These are phyloP conservation scores for Ustilaginoidea virens DNA, from an alignment of 2,329 filamentous ascomycete genomes.

Conservation along the genomic window DNA sequence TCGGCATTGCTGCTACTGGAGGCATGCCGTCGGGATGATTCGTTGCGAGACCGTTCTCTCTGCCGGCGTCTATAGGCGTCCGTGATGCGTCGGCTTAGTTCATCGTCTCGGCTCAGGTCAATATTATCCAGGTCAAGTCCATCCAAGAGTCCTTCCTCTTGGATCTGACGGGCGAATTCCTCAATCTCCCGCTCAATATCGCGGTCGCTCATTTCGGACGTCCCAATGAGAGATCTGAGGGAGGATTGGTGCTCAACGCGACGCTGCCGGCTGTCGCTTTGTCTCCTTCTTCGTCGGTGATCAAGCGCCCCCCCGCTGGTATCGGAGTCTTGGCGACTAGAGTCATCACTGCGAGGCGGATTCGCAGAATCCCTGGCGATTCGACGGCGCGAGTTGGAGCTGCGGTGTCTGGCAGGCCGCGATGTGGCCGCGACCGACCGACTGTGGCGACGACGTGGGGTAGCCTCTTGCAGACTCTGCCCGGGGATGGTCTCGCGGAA, in stretches of 20 bases:
- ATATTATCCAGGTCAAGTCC: constrained; percentile 82
- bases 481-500: constrained; percentile 49
- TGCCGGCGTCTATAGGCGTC: constrained; percentile 74
- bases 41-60: constrained; percentile 39
- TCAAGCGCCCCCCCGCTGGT: constrained; percentile 21
- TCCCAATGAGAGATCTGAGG: constrained; percentile 67
- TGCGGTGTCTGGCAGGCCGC: constrained; percentile 16
- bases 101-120: constrained; percentile 70
- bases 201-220: constrained; percentile 58
- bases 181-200: constrained; percentile 81
- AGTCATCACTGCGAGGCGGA: constrained; percentile 12
- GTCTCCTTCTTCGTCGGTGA: constrained; percentile 18
- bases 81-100: constrained; percentile 79
- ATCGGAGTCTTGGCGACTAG: constrained; percentile 14
- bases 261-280: constrained; percentile 33
- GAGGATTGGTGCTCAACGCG: constrained; percentile 83
- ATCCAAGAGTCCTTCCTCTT: constrained; percentile 74
- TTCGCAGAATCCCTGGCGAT: constrained; percentile 9
- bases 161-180: constrained; percentile 77
- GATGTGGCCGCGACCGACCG: constrained; percentile 18
- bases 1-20: constrained; percentile 27
- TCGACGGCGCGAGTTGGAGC: constrained; percentile 15
- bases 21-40: constrained; percentile 12
- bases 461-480: constrained; percentile 15
- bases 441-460: constrained; percentile 17